phyloP scores from a whole-genome alignment of 208 protist genomes.

The Leishmania braziliensis region DNA sequence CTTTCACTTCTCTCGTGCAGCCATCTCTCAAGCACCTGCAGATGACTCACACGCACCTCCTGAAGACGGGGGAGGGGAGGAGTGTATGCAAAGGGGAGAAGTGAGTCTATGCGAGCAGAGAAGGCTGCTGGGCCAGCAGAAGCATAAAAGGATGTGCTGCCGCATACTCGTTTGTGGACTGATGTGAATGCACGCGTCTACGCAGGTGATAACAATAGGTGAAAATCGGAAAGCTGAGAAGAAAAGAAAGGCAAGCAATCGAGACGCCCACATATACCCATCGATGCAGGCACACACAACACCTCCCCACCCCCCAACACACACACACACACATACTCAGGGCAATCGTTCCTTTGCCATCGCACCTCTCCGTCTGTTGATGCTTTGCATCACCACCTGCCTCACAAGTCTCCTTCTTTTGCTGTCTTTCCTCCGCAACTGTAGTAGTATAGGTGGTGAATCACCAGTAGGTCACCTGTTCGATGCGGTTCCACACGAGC shows the following conservation, averaged over 20 bases:
- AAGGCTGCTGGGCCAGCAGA: neutral
- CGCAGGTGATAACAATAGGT: neutral
- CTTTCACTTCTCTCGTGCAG: neutral
- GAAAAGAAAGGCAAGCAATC: neutral
- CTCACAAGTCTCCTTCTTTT: neutral
- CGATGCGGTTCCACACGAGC: slow-evolving; percentile 22
- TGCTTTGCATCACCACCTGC: neutral
- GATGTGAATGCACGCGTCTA: neutral
- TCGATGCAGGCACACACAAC: neutral
- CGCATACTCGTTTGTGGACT: neutral
- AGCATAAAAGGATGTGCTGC: neutral
- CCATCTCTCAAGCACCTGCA: neutral
- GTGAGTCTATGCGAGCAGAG: neutral
- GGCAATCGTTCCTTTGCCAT: neutral
- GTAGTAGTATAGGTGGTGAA: neutral
- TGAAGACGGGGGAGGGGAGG: neutral
- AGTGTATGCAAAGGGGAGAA: neutral
- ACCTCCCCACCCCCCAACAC: neutral
- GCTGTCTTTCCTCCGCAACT: neutral
- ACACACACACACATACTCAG: neutral
- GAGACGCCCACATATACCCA: neutral
- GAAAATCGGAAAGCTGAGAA: neutral
- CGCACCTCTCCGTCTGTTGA: neutral
- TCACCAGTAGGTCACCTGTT: slow-evolving; percentile 30
- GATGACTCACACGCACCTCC: neutral